Evolutionary conservation across 2,329 filamentous ascomycete species (phyloP), one percentile per base, ranked within the genome.

Genomic region (Exophiala calicioides): DNA sequence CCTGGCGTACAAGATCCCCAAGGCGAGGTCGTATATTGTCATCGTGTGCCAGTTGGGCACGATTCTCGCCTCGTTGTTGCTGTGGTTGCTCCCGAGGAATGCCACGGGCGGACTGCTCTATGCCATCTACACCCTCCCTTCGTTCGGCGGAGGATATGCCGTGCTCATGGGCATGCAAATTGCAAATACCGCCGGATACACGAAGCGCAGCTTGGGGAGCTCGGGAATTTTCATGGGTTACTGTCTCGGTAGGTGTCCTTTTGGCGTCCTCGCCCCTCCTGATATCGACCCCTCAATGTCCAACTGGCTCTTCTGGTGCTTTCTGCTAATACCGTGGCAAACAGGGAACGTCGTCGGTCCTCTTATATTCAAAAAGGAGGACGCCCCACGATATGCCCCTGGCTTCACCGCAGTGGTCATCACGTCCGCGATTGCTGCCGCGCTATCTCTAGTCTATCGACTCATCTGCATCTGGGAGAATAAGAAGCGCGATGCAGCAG

Each of bases 81-180:
- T 77, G 8, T 74, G 73, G 66, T 56, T 63, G n/a, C 59, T 78
- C 2, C 73, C 73, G 1, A 59, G 65, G 9, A 55, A 55, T 4
- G 60, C 63, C 5, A 73, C 65, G 9, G 74, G 73, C 0, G 74
- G 67, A 0, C 54, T 76, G 1, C 60, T 79, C 0, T 78, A 78
- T 50, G 77, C 68, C 0, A 68, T 68, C 8, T 75, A 73, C 38
- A 76, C 77, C 37, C 60, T 79, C 8, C 69, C 75, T 1, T 71
- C 68, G 0, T 56, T 62, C 44, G 69, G 69, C 5, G 74, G 68
- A 1, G 72, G 68, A 0, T 80, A 79, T 51, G 74, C 72, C 1
- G 72, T 78, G 3, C 58, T 77, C 0, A 77, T 80, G 67, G 72
- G 72, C 1, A 58, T 77, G 4, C 68, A 71, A 33, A 69, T 75